Base-by-base conservation (phyloP, 495 filamentous ascomycete species). In the Pseudomonodictys pantanalensis region DNA sequence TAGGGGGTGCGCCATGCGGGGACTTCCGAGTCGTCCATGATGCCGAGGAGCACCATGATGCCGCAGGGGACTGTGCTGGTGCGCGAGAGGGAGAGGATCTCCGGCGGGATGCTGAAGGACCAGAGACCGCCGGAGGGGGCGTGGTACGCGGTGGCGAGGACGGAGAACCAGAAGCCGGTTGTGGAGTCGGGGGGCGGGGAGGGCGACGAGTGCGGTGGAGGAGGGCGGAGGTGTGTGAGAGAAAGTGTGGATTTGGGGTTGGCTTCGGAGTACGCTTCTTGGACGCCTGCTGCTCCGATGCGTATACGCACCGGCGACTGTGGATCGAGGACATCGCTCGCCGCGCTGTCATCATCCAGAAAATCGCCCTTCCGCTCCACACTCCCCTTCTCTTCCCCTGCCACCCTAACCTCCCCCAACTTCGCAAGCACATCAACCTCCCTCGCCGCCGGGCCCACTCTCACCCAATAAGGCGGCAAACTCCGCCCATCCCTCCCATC, bases 391-490 rank as follows among this genome's bases (percentile, higher is more conserved):
- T 56, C 58, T 20, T 65, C 44, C 10, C 12, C 15, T 3, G 25
- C 15, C 8, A 18, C 35, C 17, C 55, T 53, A 30, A 51, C 2
- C 47, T 57, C 48, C 3, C 57, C 35, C 15, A 66, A 22, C 17
- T 35, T 44, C 12, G 20, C 23, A 33, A 59, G 15, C 20, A 59
- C 54, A 46, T 61, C 58, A 12, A 29, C 58, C 7, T 43, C 52
- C 26, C 43, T 56, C 35, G 12, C 10, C 2, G 63, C 49, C 3
- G 66, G 39, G 6, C 18, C 12, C 8, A 84, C 67, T 2, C 75
- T 69, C n/a, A 79, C 77, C 84, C 83, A 87, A 62, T 84, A 84
- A 0, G 83, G 84, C 24, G 84, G 83, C 1, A 87, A 68, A 30
- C 78, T 76, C 4, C 73, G 68, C 10, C 69, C 71, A 43, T 80